Evolutionary conservation across 768 basidiomycete species (phyloP), one percentile per base, ranked within the genome.

Genomic region (Suillus americanus): DNA sequence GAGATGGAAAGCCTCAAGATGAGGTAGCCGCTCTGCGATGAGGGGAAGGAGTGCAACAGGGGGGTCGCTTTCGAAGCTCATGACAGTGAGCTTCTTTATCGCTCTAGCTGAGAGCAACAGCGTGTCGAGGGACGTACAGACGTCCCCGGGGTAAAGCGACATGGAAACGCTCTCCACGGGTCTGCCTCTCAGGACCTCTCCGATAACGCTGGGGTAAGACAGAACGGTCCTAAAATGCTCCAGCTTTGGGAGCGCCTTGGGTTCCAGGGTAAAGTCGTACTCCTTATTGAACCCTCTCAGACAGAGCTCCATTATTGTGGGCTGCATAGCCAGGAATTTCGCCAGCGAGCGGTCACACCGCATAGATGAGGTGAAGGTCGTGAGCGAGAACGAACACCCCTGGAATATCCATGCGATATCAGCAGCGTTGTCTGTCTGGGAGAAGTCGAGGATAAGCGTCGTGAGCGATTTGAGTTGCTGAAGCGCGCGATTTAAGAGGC

Each of bases 1-100:
- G 37, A 89, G 75, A 68, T 89, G 87, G 37, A 89, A 72, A 1
- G 87, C 86, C 70, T 89, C 86, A 56, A 90, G 74, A 40, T 77
- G 61, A 0, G 82, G 80, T 5, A 88, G 76, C 5, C 84, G 79
- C 51, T 68, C 64, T 12, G 84, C 79, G 4, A 89, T 77, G 57
- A 84, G 81, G 2, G 76, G 66, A 28, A 89, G 73, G 60, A 89
- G 74, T 60, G 77, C 74, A 1, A 75, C 71, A 14, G 83, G 83
- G 0, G 81, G 76, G 1, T 74, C 70, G 4, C 80, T 74, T 65
- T 88, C 87, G 57, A 89, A 85, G 45, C 83, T 83, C 76, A 88
- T 84, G 33, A 88, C 75, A 30, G 85, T 89, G 45, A 89, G 75
- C 66, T 85, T 79, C 60, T 73, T 77, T 62, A 88, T 69, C 0